These are phyloP conservation scores for Xylogone sp. DNA, from an alignment of 2,329 filamentous ascomycete genomes.

Conservation along the genomic window DNA sequence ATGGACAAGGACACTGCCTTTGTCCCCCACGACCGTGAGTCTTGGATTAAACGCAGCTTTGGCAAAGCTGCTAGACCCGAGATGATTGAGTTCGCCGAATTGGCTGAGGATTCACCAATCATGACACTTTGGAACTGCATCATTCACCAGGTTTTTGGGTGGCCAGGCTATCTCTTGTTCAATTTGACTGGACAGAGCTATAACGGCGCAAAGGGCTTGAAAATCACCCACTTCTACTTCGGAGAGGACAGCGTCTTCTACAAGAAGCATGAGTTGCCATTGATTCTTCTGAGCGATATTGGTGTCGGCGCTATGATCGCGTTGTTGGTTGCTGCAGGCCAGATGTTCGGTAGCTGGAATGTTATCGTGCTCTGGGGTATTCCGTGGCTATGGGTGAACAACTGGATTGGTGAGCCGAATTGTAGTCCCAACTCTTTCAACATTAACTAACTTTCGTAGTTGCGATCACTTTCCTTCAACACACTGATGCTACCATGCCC, in stretches of 20 bases:
- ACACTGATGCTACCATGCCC: slow-evolving; percentile 55
- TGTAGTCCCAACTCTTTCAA: no score
- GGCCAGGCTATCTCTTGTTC: slow-evolving; percentile 60
- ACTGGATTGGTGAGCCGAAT: slow-evolving; percentile 63
- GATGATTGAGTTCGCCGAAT: slow-evolving; percentile 41
- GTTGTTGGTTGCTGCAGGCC: slow-evolving; percentile 47
- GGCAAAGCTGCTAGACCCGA: slow-evolving; percentile 22
- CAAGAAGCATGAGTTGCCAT: slow-evolving; percentile 50
- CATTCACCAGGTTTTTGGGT: slow-evolving; percentile 60
- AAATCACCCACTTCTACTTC: slow-evolving; percentile 46
- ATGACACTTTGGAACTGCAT: slow-evolving; percentile 51
- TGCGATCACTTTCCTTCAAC: slow-evolving; percentile 72
- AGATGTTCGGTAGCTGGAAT: slow-evolving; percentile 51
- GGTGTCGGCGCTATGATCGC: slow-evolving; percentile 50
- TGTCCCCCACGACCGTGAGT: slow-evolving; percentile 45
- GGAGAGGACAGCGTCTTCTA: slow-evolving; percentile 59
- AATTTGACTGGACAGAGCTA: slow-evolving; percentile 40
- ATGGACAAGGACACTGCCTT: slow-evolving; percentile 66
- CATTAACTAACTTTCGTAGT: no score
- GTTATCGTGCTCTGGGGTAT: slow-evolving; percentile 57
- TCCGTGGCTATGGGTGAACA: slow-evolving; percentile 67
- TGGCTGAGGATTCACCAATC: slow-evolving; percentile 61
- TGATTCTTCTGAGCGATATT: slow-evolving; percentile 56
- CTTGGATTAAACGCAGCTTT: slow-evolving; percentile 24
- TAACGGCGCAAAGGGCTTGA: slow-evolving; percentile 21